These are phyloP conservation scores for Verticillium isaacii DNA, from an alignment of 2,329 filamentous ascomycete species.

Conservation along the genomic window DNA sequence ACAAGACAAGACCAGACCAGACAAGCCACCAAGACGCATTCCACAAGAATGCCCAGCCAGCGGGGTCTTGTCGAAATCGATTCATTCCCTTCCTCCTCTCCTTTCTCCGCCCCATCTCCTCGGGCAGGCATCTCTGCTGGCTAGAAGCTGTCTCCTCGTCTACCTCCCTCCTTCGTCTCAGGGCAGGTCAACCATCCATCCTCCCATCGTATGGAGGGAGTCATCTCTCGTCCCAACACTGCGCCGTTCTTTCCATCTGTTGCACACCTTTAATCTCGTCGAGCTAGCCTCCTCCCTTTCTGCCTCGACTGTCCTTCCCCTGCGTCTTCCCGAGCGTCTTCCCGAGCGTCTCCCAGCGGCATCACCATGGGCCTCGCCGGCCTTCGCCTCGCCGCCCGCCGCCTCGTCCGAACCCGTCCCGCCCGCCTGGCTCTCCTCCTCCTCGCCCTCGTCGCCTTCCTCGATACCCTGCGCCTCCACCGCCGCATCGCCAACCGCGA, in stretches of 20 bases:
- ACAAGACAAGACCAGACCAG: too few species aligned
- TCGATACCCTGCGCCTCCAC: slow-evolving; percentile 32
- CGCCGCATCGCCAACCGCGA: slow-evolving; percentile 4
- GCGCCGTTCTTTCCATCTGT: too few species aligned
- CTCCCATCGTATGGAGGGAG: too few species aligned
- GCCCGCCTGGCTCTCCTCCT: slow-evolving; percentile 28
- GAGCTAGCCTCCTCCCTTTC: too few species aligned
- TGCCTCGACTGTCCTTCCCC: too few species aligned
- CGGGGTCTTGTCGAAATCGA: not conserved
- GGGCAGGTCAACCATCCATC: not conserved
- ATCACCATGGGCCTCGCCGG: not conserved
- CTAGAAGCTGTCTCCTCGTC: not conserved
- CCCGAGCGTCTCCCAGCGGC: not conserved
- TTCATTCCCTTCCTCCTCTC: not conserved
- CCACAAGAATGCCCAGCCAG: not conserved
- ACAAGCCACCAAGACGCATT: not conserved
- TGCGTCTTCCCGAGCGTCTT: too few species aligned
- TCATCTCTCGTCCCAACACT: too few species aligned
- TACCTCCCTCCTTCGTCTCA: not conserved
- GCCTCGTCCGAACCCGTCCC: slow-evolving; percentile 29
- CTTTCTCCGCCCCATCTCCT: not conserved
- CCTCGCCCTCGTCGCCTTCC: slow-evolving; percentile 28
- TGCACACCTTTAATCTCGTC: too few species aligned
- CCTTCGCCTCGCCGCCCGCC: slow-evolving; percentile 20
- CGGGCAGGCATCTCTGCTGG: not conserved